Base-by-base conservation (phyloP, 2,329 filamentous ascomycete genomes). In the Claviceps monticola region DNA sequence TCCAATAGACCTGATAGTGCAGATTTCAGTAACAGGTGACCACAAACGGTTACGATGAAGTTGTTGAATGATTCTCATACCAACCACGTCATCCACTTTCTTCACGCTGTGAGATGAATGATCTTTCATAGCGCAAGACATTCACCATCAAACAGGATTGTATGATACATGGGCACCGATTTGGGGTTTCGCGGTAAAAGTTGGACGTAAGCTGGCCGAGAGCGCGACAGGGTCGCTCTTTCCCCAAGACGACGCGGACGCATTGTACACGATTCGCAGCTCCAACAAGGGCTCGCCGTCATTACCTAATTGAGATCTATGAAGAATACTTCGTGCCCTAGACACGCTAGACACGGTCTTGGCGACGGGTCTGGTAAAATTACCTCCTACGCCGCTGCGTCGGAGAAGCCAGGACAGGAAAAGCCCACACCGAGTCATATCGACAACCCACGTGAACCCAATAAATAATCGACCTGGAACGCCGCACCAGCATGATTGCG, bases 1-100 rank as follows among this genome's bases (percentile, higher is more conserved):
- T 41, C 48, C 1, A 62, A 56, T 26, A 68, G 65, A 6, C 62
- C 66, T 68, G 39, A 17, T 3, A 9, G 16, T 11, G 34, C 5
- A 41, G 3, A 8, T 38, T 38, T 50, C 42, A 50, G 49, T 34
- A 29, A 39, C 2, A 8, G 16, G 34, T 2, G 8, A 14, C 11
- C 29, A 13, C 38, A 17, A 23, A 50, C n/a, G 14, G 17, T 13
- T 16, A 16, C 16, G 21, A 26, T 1, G 9, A 9, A 23, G 13
- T 4, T 14, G 34, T 14, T 11, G 0, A 14, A 45, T 17, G 34
- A 37, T 45, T 45, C 14, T 36, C 49, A 44, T 51, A 51, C 49
- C 49, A 41, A 29, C 37, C 46, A 49, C 29, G 16, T 36, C 51
- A 49, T 52, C 46, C 36, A 52, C 38, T 11, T 44, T 49, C 17